Evolutionary conservation across 257 asterid species (phyloP).

Genomic region (Linaria vulgaris): DNA sequence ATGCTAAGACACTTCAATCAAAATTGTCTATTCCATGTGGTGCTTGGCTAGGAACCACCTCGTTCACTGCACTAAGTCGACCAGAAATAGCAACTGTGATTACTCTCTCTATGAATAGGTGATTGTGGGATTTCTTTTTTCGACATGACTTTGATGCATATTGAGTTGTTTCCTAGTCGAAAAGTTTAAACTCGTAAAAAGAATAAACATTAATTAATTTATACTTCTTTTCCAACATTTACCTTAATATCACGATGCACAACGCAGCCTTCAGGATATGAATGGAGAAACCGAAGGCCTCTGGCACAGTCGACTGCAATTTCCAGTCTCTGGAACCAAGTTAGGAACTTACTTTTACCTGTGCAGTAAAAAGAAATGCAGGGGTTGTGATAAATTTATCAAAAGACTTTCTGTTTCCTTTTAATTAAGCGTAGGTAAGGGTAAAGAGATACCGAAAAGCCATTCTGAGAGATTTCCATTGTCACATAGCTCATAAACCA

Average conservation of each 20-base stretch:
- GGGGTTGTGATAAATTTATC: background rate
- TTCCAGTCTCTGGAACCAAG: conserved; percentile 67
- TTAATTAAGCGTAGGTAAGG: too few species aligned
- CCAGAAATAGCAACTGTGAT: too few species aligned
- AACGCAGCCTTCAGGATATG: conserved; percentile 67
- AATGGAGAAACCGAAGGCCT: conserved; percentile 74
- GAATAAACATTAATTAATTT: too few species aligned
- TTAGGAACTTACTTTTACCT: conserved; percentile 57
- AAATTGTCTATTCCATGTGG: too few species aligned
- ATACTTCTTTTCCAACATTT: background rate
- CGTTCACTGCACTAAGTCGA: too few species aligned
- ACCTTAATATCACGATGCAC: conserved; percentile 87
- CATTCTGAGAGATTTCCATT: conserved; percentile 84
- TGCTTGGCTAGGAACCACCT: too few species aligned
- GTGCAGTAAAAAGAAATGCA: background rate
- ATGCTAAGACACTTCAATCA: too few species aligned
- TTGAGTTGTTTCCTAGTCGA: too few species aligned
- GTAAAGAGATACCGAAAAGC: conserved; percentile 56
- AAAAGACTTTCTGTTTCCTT: background rate
- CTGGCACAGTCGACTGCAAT: conserved; percentile 67
- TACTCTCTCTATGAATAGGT: too few species aligned
- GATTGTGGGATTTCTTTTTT: too few species aligned
- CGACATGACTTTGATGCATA: too few species aligned
- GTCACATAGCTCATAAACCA: conserved; percentile 71
- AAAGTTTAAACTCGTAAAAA: too few species aligned